A percentile compares a stretch with the other conserved stretches of the same genome.
Conservation (phyloP, 768 basidiomycete genomes). For the Calocybe cyanea region DNA sequence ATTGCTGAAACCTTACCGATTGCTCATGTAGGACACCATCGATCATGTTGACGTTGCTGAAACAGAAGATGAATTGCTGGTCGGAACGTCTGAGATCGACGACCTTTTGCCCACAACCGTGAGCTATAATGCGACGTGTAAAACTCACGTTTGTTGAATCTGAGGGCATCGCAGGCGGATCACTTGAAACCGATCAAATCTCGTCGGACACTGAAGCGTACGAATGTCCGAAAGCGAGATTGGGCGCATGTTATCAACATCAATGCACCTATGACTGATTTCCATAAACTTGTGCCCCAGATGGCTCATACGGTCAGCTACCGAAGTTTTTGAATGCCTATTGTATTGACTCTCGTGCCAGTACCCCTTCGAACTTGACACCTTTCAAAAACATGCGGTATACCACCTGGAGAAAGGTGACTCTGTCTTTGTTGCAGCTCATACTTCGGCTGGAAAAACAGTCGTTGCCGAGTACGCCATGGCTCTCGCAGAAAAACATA, state of each 20-base stretch:
- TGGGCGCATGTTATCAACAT: constrained; percentile 99
- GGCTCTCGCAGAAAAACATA: constrained; percentile 93
- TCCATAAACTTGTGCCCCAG: constrained; percentile 88
- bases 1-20: background rate
- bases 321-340: background rate
- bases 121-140: constrained; percentile 4
- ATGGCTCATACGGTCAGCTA: constrained; percentile 88
- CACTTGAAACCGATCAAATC: constrained; percentile 54
- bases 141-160: constrained; percentile 4
- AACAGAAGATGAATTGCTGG: constrained; percentile 7
- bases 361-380: constrained; percentile 99
- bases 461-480: constrained; percentile 99
- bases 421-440: constrained; percentile 98
- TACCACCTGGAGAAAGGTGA: constrained; percentile 97
- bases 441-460: constrained; percentile 99
- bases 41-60: constrained; percentile 14
- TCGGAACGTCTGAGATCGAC: constrained; percentile 57
- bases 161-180: constrained; percentile 37
- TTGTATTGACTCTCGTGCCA: constrained; percentile 22
- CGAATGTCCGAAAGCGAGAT: constrained; percentile 73
- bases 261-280: constrained; percentile 84
- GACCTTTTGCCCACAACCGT: constrained; percentile 70
- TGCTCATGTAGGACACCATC: background rate
- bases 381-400: constrained; percentile 97
- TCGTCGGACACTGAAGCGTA: constrained; percentile 36